Percentiles rank a stretch among this genome's conserved stretches.
Conservation (phyloP, 2,329 filamentous ascomycete genomes). For the Xylariales sp. region DNA sequence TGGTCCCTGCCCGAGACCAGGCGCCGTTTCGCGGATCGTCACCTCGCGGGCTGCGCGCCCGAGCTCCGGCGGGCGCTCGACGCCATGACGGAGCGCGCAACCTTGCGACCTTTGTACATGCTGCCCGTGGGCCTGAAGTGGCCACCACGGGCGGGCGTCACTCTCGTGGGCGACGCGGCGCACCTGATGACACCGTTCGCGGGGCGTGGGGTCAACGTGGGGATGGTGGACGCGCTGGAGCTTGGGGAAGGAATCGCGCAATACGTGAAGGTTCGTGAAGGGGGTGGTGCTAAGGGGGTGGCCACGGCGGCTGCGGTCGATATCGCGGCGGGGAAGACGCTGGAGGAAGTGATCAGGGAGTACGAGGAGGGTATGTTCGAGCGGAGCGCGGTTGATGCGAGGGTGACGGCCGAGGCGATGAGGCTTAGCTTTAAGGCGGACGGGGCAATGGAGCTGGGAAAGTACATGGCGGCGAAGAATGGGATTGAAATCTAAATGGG, state of each 20-base stretch:
- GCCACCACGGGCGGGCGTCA: constrained; percentile 30
- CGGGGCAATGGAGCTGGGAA: background rate
- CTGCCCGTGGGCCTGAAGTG: constrained; percentile 17
- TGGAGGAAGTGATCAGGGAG: background rate
- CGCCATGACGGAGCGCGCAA: background rate
- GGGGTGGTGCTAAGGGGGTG: too few species aligned
- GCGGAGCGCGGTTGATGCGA: background rate
- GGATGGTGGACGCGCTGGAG: constrained; percentile 39
- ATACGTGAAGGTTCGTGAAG: background rate
- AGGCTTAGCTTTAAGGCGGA: background rate
- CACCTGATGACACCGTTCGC: constrained; percentile 44
- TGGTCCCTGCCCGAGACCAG: background rate
- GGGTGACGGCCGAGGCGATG: background rate
- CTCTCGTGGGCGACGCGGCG: constrained; percentile 45
- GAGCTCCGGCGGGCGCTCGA: background rate
- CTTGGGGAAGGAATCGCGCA: constrained; percentile 15
- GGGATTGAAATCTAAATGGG: too few species aligned
- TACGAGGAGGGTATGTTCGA: background rate
- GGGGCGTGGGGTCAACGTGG: constrained; percentile 45
- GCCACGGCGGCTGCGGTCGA: too few species aligned
- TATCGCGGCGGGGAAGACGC: too few species aligned
- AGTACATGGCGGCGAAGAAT: too few species aligned
- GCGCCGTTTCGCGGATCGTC: background rate
- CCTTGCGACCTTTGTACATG: constrained; percentile 13
- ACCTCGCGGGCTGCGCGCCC: background rate